phyloP scores from a whole-genome alignment of 106 monocot species.

The Acorus gramineus region DNA sequence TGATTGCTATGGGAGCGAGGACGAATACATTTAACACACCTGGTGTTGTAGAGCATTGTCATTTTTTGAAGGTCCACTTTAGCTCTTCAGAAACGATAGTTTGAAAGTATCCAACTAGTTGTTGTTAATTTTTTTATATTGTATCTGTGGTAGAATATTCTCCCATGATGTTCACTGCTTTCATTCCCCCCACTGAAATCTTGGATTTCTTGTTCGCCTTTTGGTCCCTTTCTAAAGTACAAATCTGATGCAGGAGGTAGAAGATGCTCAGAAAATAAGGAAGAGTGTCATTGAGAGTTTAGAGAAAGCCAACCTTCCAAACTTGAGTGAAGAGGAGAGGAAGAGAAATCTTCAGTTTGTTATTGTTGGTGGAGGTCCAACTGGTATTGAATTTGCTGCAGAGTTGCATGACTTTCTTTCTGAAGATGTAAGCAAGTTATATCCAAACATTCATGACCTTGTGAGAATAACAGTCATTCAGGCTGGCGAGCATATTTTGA shows the following conservation, averaged over 20 bases:
- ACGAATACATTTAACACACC: conserved; percentile 94
- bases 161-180: too few relatives aligned
- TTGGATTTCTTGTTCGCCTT: neutral
- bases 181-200: neutral
- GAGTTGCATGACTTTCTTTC: conserved; percentile 75
- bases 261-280: conserved; percentile 78
- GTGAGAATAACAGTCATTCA: conserved; percentile 79
- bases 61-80: conserved; percentile 77
- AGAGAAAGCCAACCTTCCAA: conserved; percentile 66
- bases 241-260: conserved; percentile 52
- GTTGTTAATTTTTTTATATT: too few relatives aligned
- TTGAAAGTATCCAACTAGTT: too few relatives aligned
- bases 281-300: conserved; percentile 73
- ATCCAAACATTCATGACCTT: conserved; percentile 47
- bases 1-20: conserved; percentile 72
- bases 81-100: neutral
- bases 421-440: conserved; percentile 66
- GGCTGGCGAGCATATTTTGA: conserved; percentile 74
- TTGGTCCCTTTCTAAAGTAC: neutral
- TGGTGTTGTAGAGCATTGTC: conserved; percentile 82
- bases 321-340: conserved; percentile 61
- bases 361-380: conserved; percentile 83
- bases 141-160: too few relatives aligned
- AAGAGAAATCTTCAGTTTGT: conserved; percentile 69
- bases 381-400: conserved; percentile 88